Evolutionary conservation across 345 rosid species (phyloP), one percentile per base, ranked within the genome.

Genomic region (Adansonia digitata): DNA sequence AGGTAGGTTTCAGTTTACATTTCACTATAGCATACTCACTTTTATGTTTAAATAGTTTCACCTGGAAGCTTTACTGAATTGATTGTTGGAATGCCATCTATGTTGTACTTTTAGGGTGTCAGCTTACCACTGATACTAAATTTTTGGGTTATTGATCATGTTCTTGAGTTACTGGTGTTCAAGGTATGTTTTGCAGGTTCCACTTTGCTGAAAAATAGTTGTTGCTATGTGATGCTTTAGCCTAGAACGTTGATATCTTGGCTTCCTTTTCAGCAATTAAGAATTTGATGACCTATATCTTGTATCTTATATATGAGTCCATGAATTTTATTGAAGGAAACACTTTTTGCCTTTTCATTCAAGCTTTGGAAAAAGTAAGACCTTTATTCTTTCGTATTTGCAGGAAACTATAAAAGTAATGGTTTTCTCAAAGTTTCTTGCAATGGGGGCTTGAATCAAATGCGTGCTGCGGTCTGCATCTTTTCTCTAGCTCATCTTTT

Each of bases 401-500:
- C 87, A 94, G 97, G 97, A 79, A 88, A 90, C 60, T 92, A 91
- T 77, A 86, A 83, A 48, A 91, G 95, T 82, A 89, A 91, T 65
- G 98, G 97, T 60, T 92, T 85, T 80, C 88, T 94, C 49, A 82
- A 75, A 73, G 97, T 94, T 61, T 94, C 97, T 4, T 94, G 97
- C 84, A 90, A 94, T 81, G 97, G 94, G 34, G 97, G 97, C 63
- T 75, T 94, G 81, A 94, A 94, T 87, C 97, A 94, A 89, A 94
- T 94, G 98, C 94, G 97, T 80, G 89, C 96, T 49, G 95, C 93
- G 80, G 97, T 94, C 61, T 48, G 95, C 80, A 18, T 74, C 84
- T 79, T 73, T 71, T 79, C 79, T 72, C 64, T 75, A 76, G 27
- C 72, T 81, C 37, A 64, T 72, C 49, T 62, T 46, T 78, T 55